A percentile compares a stretch with the other conserved stretches of the same genome.
Evolutionary conservation across 2,329 filamentous ascomycete genomes (phyloP).

Genomic region (Zarea fungicola): DNA sequence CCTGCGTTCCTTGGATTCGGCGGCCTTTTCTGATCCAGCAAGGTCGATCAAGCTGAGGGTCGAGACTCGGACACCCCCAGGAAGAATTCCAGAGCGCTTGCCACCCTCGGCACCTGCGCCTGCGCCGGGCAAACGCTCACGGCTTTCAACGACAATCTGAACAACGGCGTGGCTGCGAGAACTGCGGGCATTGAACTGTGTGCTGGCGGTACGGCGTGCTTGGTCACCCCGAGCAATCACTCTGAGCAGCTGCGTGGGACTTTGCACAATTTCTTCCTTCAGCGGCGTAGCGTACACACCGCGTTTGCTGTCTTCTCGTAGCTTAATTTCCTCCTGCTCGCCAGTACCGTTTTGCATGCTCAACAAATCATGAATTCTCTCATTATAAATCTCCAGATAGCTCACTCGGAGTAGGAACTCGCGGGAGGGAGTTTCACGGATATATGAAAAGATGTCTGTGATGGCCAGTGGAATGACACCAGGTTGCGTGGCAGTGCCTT

Average conservation of each 20-base stretch:
- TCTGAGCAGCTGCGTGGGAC: slow-evolving; percentile 86
- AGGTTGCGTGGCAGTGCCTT: slow-evolving; percentile 90
- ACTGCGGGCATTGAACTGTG: slow-evolving; percentile 93
- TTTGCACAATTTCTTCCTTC: slow-evolving; percentile 98
- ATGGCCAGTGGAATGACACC: slow-evolving; percentile 96
- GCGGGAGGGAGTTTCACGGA: slow-evolving; percentile 88
- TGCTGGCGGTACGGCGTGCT: slow-evolving; percentile 83
- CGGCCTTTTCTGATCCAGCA: slow-evolving; percentile 91
- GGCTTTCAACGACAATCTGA: slow-evolving; percentile 95
- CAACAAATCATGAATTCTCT: slow-evolving; percentile 90
- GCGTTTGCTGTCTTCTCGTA: slow-evolving; percentile 92
- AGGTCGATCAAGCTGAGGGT: slow-evolving; percentile 94
- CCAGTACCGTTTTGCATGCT: slow-evolving; percentile 62
- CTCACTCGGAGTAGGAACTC: slow-evolving; percentile 94
- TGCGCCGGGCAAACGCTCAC: slow-evolving; percentile 69
- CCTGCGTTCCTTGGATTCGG: slow-evolving; percentile 88
- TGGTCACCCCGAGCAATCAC: slow-evolving; percentile 94
- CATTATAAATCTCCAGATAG: slow-evolving; percentile 98
- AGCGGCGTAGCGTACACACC: slow-evolving; percentile 94
- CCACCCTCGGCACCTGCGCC: slow-evolving; percentile 39
- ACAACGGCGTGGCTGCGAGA: slow-evolving; percentile 98
- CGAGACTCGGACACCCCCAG: slow-evolving; percentile 90
- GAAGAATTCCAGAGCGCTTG: slow-evolving; percentile 65
- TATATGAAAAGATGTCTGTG: slow-evolving; percentile 98
- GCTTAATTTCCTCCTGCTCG: slow-evolving; percentile 86